These are phyloP conservation scores for Copromyces sp. DNA, from an alignment of 495 filamentous ascomycete species.

Conservation along the genomic window DNA sequence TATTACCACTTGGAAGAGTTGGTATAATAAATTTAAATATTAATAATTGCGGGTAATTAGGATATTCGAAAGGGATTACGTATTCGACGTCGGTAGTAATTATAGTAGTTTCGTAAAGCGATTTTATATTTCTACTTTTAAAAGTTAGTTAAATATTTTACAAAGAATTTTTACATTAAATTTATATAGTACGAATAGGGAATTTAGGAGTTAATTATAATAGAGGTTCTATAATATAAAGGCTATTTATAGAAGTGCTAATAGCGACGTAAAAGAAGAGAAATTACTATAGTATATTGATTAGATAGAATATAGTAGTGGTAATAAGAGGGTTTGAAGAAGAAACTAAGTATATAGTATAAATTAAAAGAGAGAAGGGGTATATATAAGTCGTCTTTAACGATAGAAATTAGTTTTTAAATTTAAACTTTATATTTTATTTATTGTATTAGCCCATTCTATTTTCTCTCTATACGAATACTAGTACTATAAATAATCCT, in stretches of 20 bases:
- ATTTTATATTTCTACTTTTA: too few species aligned
- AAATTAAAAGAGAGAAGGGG: not conserved
- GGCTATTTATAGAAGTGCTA: not conserved
- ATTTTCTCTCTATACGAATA: not conserved
- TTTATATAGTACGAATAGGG: too few species aligned
- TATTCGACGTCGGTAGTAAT: too few species aligned
- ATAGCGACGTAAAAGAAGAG: not conserved
- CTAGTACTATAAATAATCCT: not conserved
- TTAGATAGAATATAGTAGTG: not conserved
- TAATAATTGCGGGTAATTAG: too few species aligned
- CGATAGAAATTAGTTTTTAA: too few species aligned
- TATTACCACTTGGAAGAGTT: too few species aligned
- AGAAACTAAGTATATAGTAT: not conserved
- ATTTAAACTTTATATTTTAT: not conserved
- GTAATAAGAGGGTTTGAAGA: not conserved
- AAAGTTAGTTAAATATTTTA: not conserved
- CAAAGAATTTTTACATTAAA: too few species aligned
- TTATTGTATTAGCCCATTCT: not conserved
- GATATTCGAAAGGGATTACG: too few species aligned
- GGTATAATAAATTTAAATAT: too few species aligned
- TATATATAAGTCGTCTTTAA: not conserved
- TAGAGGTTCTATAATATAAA: too few species aligned
- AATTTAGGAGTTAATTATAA: too few species aligned
- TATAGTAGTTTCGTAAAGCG: too few species aligned
- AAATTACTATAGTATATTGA: not conserved